Conservation (phyloP, 2,329 filamentous ascomycete genomes). For the Colletotrichum karsti region DNA sequence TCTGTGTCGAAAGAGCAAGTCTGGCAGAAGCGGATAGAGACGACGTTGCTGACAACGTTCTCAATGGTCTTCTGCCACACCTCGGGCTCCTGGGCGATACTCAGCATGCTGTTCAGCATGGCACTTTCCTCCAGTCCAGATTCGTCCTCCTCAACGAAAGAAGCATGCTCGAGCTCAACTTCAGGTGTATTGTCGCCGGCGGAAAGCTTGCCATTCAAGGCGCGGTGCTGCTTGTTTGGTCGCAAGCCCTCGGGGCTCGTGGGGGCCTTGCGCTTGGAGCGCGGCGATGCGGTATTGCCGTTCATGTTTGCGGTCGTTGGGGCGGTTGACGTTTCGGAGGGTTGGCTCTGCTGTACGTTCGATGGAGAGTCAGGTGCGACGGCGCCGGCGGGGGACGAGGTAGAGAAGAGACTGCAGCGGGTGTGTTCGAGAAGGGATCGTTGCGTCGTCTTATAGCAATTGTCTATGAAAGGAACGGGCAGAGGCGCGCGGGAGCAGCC, state of each 20-base stretch:
- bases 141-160: conserved; percentile 46
- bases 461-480: neutral
- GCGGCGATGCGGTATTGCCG: conserved; percentile 47
- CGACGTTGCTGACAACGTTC: conserved; percentile 91
- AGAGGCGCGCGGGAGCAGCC: conserved; percentile 19
- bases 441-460: conserved; percentile 20
- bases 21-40: conserved; percentile 99
- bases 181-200: conserved; percentile 60
- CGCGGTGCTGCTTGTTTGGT: conserved; percentile 51
- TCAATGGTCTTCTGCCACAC: conserved; percentile 98
- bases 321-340: neutral
- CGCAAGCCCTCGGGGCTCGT: conserved; percentile 48
- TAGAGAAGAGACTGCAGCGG: neutral
- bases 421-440: neutral
- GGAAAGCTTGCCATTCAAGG: conserved; percentile 58
- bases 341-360: neutral
- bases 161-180: conserved; percentile 32
- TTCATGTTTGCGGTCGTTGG: conserved; percentile 49
- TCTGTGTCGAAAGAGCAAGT: conserved; percentile 99
- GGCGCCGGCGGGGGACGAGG: neutral
- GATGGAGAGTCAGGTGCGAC: neutral
- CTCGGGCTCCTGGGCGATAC: conserved; percentile 31
- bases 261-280: conserved; percentile 62
- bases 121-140: conserved; percentile 50
- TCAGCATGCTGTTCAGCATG: conserved; percentile 26